These are phyloP conservation scores for Cladosporium sp. DNA, from an alignment of 2,329 filamentous ascomycete genomes.

Conservation along the genomic window DNA sequence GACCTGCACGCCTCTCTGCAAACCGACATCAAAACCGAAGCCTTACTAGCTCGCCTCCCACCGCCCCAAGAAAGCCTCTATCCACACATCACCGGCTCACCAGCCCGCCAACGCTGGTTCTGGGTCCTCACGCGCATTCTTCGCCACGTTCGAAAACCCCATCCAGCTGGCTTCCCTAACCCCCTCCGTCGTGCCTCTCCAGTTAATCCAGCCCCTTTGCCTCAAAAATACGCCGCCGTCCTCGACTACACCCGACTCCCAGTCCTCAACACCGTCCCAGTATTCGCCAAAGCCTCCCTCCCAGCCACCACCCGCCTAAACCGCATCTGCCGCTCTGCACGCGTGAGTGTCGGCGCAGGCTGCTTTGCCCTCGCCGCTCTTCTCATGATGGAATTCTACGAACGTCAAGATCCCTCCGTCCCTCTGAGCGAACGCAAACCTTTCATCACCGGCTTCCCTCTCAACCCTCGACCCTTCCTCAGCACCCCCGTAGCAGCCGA, in stretches of 20 bases:
- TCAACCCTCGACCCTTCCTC: conserved; percentile 43
- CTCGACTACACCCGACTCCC: conserved; percentile 38
- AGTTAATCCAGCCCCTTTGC: conserved; percentile 21
- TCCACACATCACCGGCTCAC: conserved; percentile 34
- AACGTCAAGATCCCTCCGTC: conserved; percentile 28
- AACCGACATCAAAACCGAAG: conserved; percentile 15
- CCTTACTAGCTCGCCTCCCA: conserved; percentile 33
- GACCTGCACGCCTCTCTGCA: conserved; percentile 23
- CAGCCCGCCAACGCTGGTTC: conserved; percentile 42
- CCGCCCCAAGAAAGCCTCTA: conserved; percentile 46
- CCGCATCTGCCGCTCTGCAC: conserved; percentile 34
- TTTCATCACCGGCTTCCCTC: conserved; percentile 43
- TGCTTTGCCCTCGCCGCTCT: conserved; percentile 44
- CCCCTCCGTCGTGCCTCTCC: conserved; percentile 27
- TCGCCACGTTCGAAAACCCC: conserved; percentile 37
- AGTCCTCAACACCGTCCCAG: conserved; percentile 33
- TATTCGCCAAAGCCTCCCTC: conserved; percentile 29
- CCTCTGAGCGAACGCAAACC: conserved; percentile 28
- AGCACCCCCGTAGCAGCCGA: conserved; percentile 35
- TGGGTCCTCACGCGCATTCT: conserved; percentile 44
- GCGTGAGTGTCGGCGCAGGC: conserved; percentile 40
- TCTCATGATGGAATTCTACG: conserved; percentile 44
- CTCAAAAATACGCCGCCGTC: conserved; percentile 30
- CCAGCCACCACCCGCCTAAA: conserved; percentile 33
- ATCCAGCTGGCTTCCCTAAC: conserved; percentile 39